Conservation (phyloP, 2,329 filamentous ascomycete species). For the Paradendryphiella salina region DNA sequence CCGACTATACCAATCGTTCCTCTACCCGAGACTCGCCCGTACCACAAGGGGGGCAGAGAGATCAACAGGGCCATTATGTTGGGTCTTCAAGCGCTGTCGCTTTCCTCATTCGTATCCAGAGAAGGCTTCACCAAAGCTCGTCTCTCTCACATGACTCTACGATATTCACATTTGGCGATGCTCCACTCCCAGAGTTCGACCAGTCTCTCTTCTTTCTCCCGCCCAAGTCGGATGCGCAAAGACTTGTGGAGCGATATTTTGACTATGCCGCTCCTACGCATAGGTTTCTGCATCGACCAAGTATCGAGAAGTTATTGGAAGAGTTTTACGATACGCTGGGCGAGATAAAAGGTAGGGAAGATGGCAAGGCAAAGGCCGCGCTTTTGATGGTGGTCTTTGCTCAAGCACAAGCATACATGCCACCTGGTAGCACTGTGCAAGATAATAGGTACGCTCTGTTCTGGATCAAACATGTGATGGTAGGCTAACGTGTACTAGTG, state of each 20-base stretch:
- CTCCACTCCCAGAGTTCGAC: slow-evolving; percentile 53
- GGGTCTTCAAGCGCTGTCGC: slow-evolving; percentile 55
- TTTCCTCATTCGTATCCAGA: slow-evolving; percentile 57
- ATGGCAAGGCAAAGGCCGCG: slow-evolving; percentile 51
- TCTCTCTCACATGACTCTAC: slow-evolving; percentile 47
- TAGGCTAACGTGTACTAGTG: slow-evolving; percentile 25
- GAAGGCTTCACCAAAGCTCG: slow-evolving; percentile 51
- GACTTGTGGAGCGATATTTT: slow-evolving; percentile 60
- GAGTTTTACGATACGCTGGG: slow-evolving; percentile 54
- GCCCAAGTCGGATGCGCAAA: slow-evolving; percentile 48
- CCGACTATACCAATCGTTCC: slow-evolving; percentile 21
- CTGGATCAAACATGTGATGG: no score
- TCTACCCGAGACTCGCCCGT: slow-evolving; percentile 52
- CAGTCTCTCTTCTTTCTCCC: slow-evolving; percentile 51
- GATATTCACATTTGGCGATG: slow-evolving; percentile 57
- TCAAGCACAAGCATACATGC: slow-evolving; percentile 53
- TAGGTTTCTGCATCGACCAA: slow-evolving; percentile 60
- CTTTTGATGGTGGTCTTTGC: slow-evolving; percentile 59
- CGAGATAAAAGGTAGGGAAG: slow-evolving; percentile 47
- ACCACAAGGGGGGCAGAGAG: slow-evolving; percentile 48
- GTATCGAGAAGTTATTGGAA: slow-evolving; percentile 52
- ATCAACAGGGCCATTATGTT: slow-evolving; percentile 55
- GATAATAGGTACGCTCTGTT: slow-evolving; percentile 29
- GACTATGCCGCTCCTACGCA: slow-evolving; percentile 65
- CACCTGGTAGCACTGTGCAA: slow-evolving; percentile 29